Evolutionary conservation across 768 basidiomycete species (phyloP).

Genomic region (Austroboletus festivus): DNA sequence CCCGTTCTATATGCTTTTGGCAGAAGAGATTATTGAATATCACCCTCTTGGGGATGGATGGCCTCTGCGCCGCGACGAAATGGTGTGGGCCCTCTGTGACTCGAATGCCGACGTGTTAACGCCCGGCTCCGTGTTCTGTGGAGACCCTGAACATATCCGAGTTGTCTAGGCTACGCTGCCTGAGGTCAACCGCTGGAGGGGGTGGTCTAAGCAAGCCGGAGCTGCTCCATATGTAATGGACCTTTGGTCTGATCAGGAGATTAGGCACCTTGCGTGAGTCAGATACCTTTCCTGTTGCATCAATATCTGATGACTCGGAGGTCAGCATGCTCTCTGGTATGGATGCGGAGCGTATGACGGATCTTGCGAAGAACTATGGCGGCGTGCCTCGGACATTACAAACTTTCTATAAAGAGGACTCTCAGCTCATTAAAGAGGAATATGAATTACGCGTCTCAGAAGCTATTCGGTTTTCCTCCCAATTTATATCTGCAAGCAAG

Average conservation of each 20-base stretch:
- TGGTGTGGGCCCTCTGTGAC: background rate
- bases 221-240: too few species aligned
- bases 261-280: too few species aligned
- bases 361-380: background rate
- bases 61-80: background rate
- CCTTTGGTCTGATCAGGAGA: too few species aligned
- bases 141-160: too few species aligned
- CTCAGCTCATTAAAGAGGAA: background rate
- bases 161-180: too few species aligned
- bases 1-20: too few species aligned
- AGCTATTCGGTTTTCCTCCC: too few species aligned
- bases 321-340: background rate
- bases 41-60: background rate
- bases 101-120: background rate
- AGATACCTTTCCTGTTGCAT: background rate
- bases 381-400: background rate
- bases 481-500: too few species aligned
- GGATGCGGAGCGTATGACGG: background rate
- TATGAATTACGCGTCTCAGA: background rate
- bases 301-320: background rate
- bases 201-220: too few species aligned
- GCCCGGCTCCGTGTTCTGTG: background rate
- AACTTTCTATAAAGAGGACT: background rate
- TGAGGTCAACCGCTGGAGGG: too few species aligned
- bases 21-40: background rate